Conservation (phyloP, 441 rosid species). For the Populus trichocarpa region DNA sequence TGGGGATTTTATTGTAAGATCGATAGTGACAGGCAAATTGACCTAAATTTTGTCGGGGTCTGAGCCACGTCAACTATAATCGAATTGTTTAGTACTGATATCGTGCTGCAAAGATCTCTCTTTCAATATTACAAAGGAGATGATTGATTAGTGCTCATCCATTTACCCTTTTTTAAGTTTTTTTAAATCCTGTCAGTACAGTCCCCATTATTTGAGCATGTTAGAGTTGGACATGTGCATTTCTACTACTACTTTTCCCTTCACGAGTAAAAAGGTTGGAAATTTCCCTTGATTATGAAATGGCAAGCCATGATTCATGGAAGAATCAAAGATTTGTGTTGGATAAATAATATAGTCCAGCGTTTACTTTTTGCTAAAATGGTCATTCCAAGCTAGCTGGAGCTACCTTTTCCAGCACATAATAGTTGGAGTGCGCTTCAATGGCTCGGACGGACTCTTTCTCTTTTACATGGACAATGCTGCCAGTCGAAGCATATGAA, state of each 20-base stretch:
- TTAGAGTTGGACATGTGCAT: conserved; percentile 5
- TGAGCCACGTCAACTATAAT: too few relatives aligned
- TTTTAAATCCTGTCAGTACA: background rate
- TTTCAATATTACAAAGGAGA: background rate
- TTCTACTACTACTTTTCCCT: background rate
- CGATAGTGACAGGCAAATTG: too few relatives aligned
- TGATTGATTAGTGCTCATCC: background rate
- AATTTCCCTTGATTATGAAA: background rate
- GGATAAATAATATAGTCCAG: background rate
- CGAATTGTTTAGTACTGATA: too few relatives aligned
- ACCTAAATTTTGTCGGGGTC: too few relatives aligned
- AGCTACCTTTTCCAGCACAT: conserved; percentile 20
- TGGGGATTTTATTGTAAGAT: too few relatives aligned
- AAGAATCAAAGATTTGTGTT: background rate
- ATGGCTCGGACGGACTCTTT: background rate
- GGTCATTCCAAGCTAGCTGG: background rate
- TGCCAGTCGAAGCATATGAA: background rate
- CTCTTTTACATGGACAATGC: background rate
- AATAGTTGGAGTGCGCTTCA: conserved; percentile 7
- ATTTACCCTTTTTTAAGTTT: background rate
- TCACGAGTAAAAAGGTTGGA: background rate
- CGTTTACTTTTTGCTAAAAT: background rate
- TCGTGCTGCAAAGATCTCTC: background rate
- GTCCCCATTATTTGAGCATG: background rate
- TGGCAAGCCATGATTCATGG: background rate